Base-by-base conservation (phyloP, 352 stramenopile genomes). In the Pythium pectinolyticum region DNA sequence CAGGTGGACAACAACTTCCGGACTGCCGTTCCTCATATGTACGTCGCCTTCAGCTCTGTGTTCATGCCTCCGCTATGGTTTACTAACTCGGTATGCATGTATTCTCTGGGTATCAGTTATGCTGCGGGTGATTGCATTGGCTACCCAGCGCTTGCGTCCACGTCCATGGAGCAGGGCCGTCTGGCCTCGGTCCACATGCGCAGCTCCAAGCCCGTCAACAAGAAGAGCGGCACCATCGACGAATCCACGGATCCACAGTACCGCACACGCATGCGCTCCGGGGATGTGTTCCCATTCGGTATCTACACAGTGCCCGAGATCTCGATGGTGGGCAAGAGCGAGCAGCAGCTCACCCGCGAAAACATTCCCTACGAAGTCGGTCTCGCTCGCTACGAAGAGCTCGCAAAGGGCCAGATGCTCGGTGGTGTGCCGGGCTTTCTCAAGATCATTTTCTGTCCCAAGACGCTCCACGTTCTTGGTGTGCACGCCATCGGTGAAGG, bases 261-360 rank as follows among this genome's bases (percentile, higher is more conserved):
- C 52, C 85, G 83, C 37, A 92, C 82, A 35, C 83, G 85, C 24
- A 92, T 94, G 83, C 85, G 85, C 22, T 94, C 85, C 10, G 85
- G 85, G n/a, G 83, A 91, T n/a, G 73, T 92, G 3, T 92, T 89
- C 69, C 86, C 86, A 8, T 95, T 92, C 55, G 86, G 86, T 8
- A 95, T 95, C 62, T 95, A 95, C 74, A 95, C 86, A 20, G 76
- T 95, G 22, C 86, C 86, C 8, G 86, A 94, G 66, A 95, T 95
- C 67, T 93, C 83, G 35, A 95, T 95, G 86, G 82, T 95, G 31
- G 86, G 86, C 58, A 92, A 95, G 79, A 94, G 88, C 54, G 86
- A 95, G 67, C 83, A 95, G 69, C 86, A 95, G 67, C 50, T 95
- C 25, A 95, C 84, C 25, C 77, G 78, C 46, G 82, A 95, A 57